Evolutionary conservation across 345 rosid genomes (phyloP).

Genomic region (Toxicodendron radicans): DNA sequence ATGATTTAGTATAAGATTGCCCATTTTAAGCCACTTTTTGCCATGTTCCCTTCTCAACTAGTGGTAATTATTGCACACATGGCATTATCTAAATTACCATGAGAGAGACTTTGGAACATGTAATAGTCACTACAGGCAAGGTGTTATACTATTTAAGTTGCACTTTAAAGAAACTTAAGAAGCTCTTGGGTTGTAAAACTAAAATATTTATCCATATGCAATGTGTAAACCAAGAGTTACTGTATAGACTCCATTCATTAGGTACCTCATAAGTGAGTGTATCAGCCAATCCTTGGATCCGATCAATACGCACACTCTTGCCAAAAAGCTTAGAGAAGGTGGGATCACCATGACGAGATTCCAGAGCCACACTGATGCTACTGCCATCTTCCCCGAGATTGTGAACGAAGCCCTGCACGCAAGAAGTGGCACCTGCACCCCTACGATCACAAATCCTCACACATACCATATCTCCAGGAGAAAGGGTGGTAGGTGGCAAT

Average conservation of each 20-base stretch:
- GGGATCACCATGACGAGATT: conserved; percentile 97
- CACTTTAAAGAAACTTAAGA: conserved; percentile 2
- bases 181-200: background rate
- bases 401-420: conserved; percentile 90
- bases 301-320: conserved; percentile 86
- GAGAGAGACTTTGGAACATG: background rate
- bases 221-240: background rate
- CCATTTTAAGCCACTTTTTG: background rate
- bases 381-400: conserved; percentile 94
- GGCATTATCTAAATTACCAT: background rate
- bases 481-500: conserved; percentile 86
- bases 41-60: background rate
- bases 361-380: conserved; percentile 87
- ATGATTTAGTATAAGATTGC: background rate
- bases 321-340: conserved; percentile 95
- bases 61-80: background rate
- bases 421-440: conserved; percentile 88
- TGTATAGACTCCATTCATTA: conserved; percentile 6
- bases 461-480: conserved; percentile 99
- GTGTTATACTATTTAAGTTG: background rate
- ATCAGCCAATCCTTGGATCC: conserved; percentile 91
- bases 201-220: conserved; percentile 1
- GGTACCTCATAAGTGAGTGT: conserved; percentile 90
- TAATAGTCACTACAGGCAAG: background rate
- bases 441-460: conserved; percentile 81